Percentiles rank a stretch among this genome's conserved stretches.
These are phyloP conservation scores for Monilinia aucupariae DNA, from an alignment of 2,329 filamentous ascomycete genomes.

Conservation along the genomic window DNA sequence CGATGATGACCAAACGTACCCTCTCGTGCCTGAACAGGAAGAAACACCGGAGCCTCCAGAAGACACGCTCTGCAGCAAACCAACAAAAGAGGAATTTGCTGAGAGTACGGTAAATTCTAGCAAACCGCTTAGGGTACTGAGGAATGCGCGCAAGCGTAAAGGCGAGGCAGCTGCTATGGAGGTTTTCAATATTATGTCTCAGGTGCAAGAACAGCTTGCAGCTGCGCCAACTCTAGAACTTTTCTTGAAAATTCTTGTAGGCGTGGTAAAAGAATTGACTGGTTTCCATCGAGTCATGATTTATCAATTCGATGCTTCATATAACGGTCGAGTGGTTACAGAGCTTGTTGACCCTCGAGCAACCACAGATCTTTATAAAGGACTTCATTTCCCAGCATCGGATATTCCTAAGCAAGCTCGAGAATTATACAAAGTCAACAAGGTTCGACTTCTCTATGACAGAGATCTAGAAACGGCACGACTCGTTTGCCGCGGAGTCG, in stretches of 20 bases:
- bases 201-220: conserved; percentile 82
- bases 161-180: conserved; percentile 76
- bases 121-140: conserved; percentile 69
- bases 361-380: conserved; percentile 80
- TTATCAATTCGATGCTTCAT: conserved; percentile 79
- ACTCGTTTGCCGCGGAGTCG: conserved; percentile 69
- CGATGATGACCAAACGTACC: conserved; percentile 67
- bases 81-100: conserved; percentile 66
- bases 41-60: conserved; percentile 57
- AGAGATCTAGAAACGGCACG: conserved; percentile 73
- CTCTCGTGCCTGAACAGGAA: conserved; percentile 59
- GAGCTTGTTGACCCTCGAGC: conserved; percentile 76
- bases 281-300: conserved; percentile 92
- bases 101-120: conserved; percentile 72
- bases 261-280: conserved; percentile 82
- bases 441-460: conserved; percentile 81
- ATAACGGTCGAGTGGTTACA: conserved; percentile 82
- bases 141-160: conserved; percentile 61
- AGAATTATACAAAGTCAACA: conserved; percentile 87
- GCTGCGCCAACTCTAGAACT: conserved; percentile 63
- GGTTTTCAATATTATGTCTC: conserved; percentile 86
- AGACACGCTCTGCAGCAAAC: conserved; percentile 68
- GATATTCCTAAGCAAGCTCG: conserved; percentile 84
- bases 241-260: conserved; percentile 76
- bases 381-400: conserved; percentile 80